These are phyloP conservation scores for Picochlorum sp. DNA, from an alignment of 139 green algal species.

Conservation along the genomic window DNA sequence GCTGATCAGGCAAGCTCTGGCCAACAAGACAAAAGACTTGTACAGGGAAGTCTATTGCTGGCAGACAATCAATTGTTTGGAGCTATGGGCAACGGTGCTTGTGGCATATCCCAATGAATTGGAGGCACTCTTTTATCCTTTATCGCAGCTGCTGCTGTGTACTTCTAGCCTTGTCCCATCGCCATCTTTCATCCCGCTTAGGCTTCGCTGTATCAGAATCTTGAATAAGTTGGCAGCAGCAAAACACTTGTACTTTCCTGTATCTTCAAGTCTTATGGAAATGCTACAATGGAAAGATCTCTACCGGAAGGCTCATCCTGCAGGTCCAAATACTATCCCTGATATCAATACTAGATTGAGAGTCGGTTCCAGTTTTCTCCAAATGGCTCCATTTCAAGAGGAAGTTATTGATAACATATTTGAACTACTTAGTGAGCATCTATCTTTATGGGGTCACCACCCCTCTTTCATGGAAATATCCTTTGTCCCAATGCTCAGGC, in stretches of 20 bases:
- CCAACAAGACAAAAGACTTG: conserved; percentile 68
- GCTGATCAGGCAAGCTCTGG: conserved; percentile 69
- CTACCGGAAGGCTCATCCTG: conserved; percentile 10
- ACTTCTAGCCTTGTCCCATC: conserved; percentile 74
- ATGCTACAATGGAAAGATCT: conserved; percentile 63
- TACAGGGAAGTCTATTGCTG: conserved; percentile 82
- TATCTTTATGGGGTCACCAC: conserved; percentile 62
- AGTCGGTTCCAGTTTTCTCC: conserved; percentile 38
- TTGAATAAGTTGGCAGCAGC: conserved; percentile 36
- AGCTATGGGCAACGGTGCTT: conserved; percentile 75
- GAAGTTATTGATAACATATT: conserved; percentile 62
- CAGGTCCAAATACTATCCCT: conserved; percentile 6
- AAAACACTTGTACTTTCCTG: conserved; percentile 62
- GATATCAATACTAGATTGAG: conserved; percentile 46
- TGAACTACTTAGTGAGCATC: conserved; percentile 68
- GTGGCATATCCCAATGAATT: conserved; percentile 39
- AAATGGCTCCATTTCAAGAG: conserved; percentile 57
- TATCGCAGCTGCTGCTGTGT: conserved; percentile 65
- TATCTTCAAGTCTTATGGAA: conserved; percentile 74
- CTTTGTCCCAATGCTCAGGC: conserved; percentile 45
- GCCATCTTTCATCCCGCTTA: conserved; percentile 79
- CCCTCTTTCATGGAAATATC: conserved; percentile 83
- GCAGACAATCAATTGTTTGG: conserved; percentile 78
- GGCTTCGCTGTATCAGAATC: conserved; percentile 49
- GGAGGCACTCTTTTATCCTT: conserved; percentile 74